A percentile compares a stretch with the other conserved stretches of the same genome.
These are phyloP conservation scores for Chondrostereum purpureum DNA, from an alignment of 1,284 basidiomycete genomes.

Conservation along the genomic window DNA sequence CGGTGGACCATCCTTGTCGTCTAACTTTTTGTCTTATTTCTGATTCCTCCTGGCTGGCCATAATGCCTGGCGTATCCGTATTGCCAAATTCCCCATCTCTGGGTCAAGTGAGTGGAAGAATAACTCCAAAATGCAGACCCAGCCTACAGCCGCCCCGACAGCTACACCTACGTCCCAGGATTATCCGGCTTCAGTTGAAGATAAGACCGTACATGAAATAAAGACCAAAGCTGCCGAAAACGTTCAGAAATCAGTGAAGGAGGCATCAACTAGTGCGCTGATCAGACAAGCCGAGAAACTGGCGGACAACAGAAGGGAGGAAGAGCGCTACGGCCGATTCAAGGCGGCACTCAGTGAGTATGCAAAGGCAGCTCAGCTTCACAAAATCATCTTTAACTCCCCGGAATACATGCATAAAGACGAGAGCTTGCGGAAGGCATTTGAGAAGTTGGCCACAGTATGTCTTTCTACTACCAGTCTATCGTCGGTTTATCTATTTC, in stretches of 20 bases:
- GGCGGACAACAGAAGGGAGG: constrained; percentile 38
- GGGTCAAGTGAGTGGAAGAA: constrained; percentile 23
- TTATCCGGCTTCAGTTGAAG: constrained; percentile 16
- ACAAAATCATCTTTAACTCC: constrained; percentile 50
- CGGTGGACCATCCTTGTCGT: no score
- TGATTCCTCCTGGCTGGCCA: not conserved
- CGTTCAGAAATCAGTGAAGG: constrained; percentile 45
- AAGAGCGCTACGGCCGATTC: constrained; percentile 52
- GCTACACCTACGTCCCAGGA: constrained; percentile 7
- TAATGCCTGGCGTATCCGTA: constrained; percentile 34
- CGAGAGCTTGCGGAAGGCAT: constrained; percentile 52
- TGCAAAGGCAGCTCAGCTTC: constrained; percentile 49
- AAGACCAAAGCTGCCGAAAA: constrained; percentile 55
- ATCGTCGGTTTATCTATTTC: constrained; percentile 5
- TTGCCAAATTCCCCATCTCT: constrained; percentile 25
- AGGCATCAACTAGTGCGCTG: constrained; percentile 48
- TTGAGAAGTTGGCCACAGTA: constrained; percentile 55
- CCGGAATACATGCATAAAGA: constrained; percentile 44
- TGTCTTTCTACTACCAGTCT: constrained; percentile 18
- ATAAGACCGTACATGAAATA: constrained; percentile 52
- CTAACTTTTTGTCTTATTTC: not conserved
- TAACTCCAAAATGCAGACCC: constrained; percentile 7
- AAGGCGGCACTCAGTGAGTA: constrained; percentile 51
- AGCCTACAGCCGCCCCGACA: constrained; percentile 1
- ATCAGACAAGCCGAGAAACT: constrained; percentile 56